These are phyloP conservation scores for Narthecium ossifragum DNA, from an alignment of 106 monocot genomes.

Conservation along the genomic window DNA sequence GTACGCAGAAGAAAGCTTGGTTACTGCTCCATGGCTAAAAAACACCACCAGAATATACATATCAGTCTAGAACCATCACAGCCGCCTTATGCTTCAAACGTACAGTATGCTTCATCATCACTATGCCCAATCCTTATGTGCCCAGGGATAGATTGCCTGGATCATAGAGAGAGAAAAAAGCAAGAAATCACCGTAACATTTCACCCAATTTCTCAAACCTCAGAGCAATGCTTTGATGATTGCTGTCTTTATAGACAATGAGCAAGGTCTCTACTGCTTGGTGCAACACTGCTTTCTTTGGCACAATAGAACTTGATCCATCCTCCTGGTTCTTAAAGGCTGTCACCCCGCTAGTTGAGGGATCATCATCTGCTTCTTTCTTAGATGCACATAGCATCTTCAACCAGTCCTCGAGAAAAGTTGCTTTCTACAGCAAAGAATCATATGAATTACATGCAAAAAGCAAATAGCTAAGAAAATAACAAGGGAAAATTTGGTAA, in stretches of 20 bases:
- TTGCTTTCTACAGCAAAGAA: constrained; percentile 57
- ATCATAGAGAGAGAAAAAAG: background rate
- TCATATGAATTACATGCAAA: constrained; percentile 3
- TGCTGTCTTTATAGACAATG: constrained; percentile 31
- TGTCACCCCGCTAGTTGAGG: constrained; percentile 13
- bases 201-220: constrained; percentile 46
- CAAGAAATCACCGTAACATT: constrained; percentile 4
- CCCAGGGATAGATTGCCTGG: too few species aligned
- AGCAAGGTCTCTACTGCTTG: constrained; percentile 41
- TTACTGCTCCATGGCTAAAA: too few species aligned
- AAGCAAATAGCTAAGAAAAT: background rate
- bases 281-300: constrained; percentile 35
- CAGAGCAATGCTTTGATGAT: constrained; percentile 23
- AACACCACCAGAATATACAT: too few species aligned
- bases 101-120: too few species aligned
- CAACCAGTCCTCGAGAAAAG: constrained; percentile 75
- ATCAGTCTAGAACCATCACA: too few species aligned
- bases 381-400: constrained; percentile 31
- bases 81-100: too few species aligned
- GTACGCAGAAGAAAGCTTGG: too few species aligned
- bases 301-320: constrained; percentile 6
- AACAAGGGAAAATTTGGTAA: background rate
- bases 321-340: constrained; percentile 14
- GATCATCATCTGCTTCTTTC: constrained; percentile 13
- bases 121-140: too few species aligned